Base-by-base conservation (phyloP, 2,329 filamentous ascomycete genomes). In the Xylariaceae sp. region DNA sequence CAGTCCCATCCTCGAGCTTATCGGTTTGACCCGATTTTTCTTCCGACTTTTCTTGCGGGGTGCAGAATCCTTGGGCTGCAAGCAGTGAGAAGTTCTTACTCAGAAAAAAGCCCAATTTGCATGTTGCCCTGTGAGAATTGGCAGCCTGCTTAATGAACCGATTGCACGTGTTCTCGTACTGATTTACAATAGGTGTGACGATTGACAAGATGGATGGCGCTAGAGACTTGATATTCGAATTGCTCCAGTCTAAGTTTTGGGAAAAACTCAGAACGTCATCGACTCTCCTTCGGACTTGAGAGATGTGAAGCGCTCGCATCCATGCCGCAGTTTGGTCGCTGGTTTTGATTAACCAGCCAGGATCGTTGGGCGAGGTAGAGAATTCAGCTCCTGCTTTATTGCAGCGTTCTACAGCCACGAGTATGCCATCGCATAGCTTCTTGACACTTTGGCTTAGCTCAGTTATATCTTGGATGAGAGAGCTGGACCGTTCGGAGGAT, bases 1-100 rank as follows among this genome's bases (percentile, higher is more conserved):
- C 94, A 10, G 91, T 97, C 14, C 94, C 94, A 29, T 82, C 83
- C 66, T 98, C 92, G 22, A 96, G 74, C 57, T 95, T 86, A 11
- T 91, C 88, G 20, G 80, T 77, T 48, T 87, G 79, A 17, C 80
- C 81, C 40, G 82, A 76, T 45, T 84, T 80, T 39, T 84, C 80
- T 33, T 88, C 80, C 1, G 82, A 82, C 56, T 90, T 85, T 58
- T 97, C 91, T 19, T 86, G 77, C 1, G 93, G 93, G 17, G 84
- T 88, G 63, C 93, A 98, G 73, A 97, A 97, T 2, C 93, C 93
- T 63, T 94, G 83, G 1, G 82, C 78, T 1, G 87, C 83, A 40
- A 98, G 79, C 47, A 90, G 83, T 1, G 80, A 79, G 63, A 96
- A 95, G 0, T 83, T 80, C 40, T 84, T 88, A 25, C 83, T 80